Percentiles rank a stretch among this genome's conserved stretches.
These are phyloP conservation scores for Diplodia corticola DNA, from an alignment of 2,329 filamentous ascomycete genomes.

Conservation along the genomic window DNA sequence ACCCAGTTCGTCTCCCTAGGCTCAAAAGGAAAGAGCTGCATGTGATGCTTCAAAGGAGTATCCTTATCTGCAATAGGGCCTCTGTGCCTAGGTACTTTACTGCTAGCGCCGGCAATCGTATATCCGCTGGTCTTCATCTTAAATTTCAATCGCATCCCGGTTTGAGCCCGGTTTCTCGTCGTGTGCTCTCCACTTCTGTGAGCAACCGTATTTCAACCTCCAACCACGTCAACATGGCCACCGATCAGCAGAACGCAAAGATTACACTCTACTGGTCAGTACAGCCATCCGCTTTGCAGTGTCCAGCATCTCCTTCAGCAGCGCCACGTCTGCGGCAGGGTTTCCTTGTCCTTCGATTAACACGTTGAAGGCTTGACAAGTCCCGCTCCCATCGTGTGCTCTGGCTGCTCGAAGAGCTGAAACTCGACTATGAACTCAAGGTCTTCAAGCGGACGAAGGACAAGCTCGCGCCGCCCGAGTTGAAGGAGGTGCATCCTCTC, in stretches of 20 bases:
- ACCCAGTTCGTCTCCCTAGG: neutral
- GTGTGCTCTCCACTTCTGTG: neutral
- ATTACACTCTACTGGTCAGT: constrained; percentile 39
- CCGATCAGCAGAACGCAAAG: constrained; percentile 33
- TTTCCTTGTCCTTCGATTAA: neutral
- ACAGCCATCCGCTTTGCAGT: no score
- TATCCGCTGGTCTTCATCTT: constrained; percentile 10
- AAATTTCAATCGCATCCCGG: neutral
- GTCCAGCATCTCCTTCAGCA: neutral
- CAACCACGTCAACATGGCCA: constrained; percentile 24
- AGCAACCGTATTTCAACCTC: neutral
- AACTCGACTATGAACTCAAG: constrained; percentile 76
- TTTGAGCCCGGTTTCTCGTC: neutral
- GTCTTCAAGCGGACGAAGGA: constrained; percentile 69
- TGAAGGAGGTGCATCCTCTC: constrained; percentile 77
- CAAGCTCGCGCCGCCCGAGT: constrained; percentile 70
- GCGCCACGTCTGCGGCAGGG: neutral
- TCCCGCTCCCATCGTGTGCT: constrained; percentile 81
- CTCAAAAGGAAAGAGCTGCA: neutral
- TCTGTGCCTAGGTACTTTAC: constrained; percentile 14
- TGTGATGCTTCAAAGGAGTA: neutral
- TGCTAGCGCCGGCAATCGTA: constrained; percentile 17
- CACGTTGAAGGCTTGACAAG: constrained; percentile 70
- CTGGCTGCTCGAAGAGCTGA: constrained; percentile 83
- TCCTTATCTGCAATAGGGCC: neutral